Base-by-base conservation (phyloP, 176 grass and related monocot genomes). In the Aegilops tauschii region DNA sequence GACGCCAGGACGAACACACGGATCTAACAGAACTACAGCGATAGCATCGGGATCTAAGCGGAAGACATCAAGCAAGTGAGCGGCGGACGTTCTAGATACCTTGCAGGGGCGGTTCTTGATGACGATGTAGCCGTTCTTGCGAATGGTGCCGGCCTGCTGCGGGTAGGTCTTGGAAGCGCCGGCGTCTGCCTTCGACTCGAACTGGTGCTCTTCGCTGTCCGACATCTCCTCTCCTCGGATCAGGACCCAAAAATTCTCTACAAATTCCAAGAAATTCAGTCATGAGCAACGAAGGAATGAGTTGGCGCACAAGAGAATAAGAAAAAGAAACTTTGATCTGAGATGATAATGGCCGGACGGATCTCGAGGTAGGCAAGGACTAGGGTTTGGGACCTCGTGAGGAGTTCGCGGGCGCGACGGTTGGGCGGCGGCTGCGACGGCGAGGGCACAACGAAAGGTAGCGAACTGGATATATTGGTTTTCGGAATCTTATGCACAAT, bases 91-190 rank as follows among this genome's bases (percentile, higher is more conserved):
- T 54, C 6, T 6, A 54, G 16, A 54, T 54, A 54, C 50, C 50
- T 54, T 54, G 50, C 50, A 54, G 50, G 50, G 50, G 50, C 50
- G 50, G 50, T 18, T 54, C 50, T 54, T 54, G 50, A 54, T 54
- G 50, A 54, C 50, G 50, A 54, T 54, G 50, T 54, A 54, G 50
- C 50, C 50, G 50, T 54, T 54, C 50, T 54, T 54, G 16, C 50
- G 50, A 54, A 54, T 54, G 50, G 50, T 54, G 50, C 50, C 50
- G 14, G 50, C 50, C 78, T 87, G 85, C 78, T 87, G 85, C 69
- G 78, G 85, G 78, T 82, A 87, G 58, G 85, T 87, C 85, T 66
- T 81, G 85, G 85, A 81, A 11, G 78, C 85, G 29, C 78, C 77
- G 29, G 85, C 67, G 54, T 87, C 85, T 18, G 85, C 78, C 85